Conservation (phyloP, 306 rosid species). For the Heteromeles arbutifolia region DNA sequence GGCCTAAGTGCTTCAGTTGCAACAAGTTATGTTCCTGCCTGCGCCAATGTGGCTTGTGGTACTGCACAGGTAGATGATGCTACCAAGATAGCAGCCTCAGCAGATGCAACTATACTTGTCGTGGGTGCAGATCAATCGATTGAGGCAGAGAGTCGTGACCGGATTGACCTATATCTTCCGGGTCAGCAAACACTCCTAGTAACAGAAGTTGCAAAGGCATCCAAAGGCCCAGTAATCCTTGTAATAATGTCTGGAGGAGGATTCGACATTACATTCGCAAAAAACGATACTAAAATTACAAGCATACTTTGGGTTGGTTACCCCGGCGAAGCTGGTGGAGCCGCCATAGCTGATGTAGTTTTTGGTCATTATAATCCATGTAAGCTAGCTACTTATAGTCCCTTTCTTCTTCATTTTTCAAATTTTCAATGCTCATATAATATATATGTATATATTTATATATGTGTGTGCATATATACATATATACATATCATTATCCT, state of each 20-base stretch:
- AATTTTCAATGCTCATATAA: background rate
- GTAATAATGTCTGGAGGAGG: slow-evolving; percentile 98
- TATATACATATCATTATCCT: background rate
- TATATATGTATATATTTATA: no score
- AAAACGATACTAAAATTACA: slow-evolving; percentile 53
- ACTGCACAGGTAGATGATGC: slow-evolving; percentile 65
- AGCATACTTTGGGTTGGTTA: slow-evolving; percentile 97
- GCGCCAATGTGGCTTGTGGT: slow-evolving; percentile 60
- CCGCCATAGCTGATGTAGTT: slow-evolving; percentile 87
- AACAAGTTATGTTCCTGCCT: slow-evolving; percentile 64
- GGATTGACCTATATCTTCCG: slow-evolving; percentile 68
- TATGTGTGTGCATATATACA: no score
- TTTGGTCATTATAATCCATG: slow-evolving; percentile 82
- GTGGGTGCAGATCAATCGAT: slow-evolving; percentile 73
- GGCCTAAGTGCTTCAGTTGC: slow-evolving; percentile 66
- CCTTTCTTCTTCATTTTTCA: background rate
- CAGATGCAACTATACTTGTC: slow-evolving; percentile 83
- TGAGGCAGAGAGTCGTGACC: slow-evolving; percentile 83
- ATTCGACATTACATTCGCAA: slow-evolving; percentile 81
- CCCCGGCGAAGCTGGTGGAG: slow-evolving; percentile 99
- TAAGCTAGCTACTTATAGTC: slow-evolving; percentile 24
- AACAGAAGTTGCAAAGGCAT: slow-evolving; percentile 66
- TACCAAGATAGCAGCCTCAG: slow-evolving; percentile 58
- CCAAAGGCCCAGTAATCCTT: slow-evolving; percentile 90
- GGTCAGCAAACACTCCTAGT: slow-evolving; percentile 73